Base-by-base conservation (phyloP, 371 early-diverging fungal genomes). In the Mortierella sp. region DNA sequence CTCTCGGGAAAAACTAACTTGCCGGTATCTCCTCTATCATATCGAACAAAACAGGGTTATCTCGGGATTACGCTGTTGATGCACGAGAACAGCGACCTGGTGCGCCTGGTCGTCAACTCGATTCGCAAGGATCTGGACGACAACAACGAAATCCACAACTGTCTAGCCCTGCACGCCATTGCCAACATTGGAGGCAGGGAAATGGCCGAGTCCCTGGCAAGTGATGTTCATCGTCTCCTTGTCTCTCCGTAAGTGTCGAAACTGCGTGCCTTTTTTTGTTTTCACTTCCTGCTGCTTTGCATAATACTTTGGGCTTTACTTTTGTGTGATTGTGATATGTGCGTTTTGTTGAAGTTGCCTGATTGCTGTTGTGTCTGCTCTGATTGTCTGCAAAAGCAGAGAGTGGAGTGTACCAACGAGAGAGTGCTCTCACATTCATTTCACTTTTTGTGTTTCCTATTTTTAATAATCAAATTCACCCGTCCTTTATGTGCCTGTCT, bases 181-280 rank as follows among this genome's bases (percentile, higher is more conserved):
- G 97, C 99, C 51, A 98, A 98, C 82, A 95, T 98, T 75, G 97
- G 97, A 79, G 95, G 96, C 49, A 87, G 95, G 51, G 97, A 97
- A 88, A 96, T 99, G 94, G 97, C 98, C 18, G 97, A 97, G 80
- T 89, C 93, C 1, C 89, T 99, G 73, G 92, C 96, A 0, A 84
- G 90, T 5, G 97, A 98, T 87, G 98, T 99, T 18, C 93, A 96
- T 78, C 91, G 93, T 74, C 91, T 96, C 49, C 90, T 98, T 74
- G 91, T 97, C 43, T 94, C 96, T 74, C 94, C 94, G 95, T 96
- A 92, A 87, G 93, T 89, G 41, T 35, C 18, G 21, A 51, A 51
- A 21, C 16, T 51, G 16, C 6, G 5, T 21, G 51, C 71, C 70
- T 48, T 74, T 72, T 72, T 77, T 82, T 70, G 38, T 72, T 6